Conservation (phyloP, 169 alveolate genomes). For the Plasmodium vivax region DNA sequence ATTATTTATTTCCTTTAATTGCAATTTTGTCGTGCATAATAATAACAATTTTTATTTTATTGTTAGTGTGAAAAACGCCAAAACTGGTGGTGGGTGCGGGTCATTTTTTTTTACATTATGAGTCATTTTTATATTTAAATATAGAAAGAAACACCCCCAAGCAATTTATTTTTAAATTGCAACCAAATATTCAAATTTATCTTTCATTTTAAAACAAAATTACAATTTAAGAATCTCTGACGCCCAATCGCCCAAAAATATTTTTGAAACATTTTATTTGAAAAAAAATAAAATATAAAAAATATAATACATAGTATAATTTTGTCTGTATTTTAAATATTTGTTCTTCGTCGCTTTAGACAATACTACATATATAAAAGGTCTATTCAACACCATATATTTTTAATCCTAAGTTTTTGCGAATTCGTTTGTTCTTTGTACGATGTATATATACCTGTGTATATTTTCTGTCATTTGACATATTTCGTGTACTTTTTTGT, state of each 20-base stretch:
- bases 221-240: background rate
- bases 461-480: background rate
- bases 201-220: background rate
- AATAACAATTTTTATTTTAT: background rate
- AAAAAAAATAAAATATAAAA: background rate
- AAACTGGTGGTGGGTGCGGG: slow-evolving; percentile 15
- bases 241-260: background rate
- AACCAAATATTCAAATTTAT: background rate
- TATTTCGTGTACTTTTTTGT: background rate
- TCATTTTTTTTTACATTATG: background rate
- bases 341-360: background rate
- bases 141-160: background rate
- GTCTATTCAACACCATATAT: background rate
- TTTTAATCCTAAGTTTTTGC: background rate
- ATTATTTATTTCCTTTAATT: background rate
- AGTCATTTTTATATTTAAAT: background rate
- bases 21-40: background rate
- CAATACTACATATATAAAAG: background rate
- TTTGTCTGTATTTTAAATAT: background rate
- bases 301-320: background rate
- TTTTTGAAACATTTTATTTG: background rate
- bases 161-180: background rate
- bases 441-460: background rate
- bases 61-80: background rate
- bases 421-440: background rate